Evolutionary conservation across 2,329 filamentous ascomycete species (phyloP), one percentile per base, ranked within the genome.

Genomic region (Thyridium curvatum): DNA sequence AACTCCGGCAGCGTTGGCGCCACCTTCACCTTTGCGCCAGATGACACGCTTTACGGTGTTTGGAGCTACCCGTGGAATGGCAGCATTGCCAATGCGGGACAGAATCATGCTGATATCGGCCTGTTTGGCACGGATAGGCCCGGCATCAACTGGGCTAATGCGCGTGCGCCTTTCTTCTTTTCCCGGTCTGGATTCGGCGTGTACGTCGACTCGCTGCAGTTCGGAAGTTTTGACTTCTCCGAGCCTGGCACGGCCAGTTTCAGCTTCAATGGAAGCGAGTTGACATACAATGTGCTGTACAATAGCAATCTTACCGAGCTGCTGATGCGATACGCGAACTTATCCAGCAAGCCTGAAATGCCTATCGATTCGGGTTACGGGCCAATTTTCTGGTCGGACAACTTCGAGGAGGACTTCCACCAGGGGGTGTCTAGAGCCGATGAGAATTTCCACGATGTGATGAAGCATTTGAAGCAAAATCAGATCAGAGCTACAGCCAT

Each of bases 351-450:
- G 14, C 51, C 49, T 29, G 46, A 52, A 35, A 54, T 60, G 46
- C 58, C 56, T 3, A 49, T 55, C 7, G 56, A 58, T 28, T 51
- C 52, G 12, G 52, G 51, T 8, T 52, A 56, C 17, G 56, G 59
- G 2, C 59, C 58, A 4, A 58, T 52, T 12, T 58, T 62, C 41
- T 62, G 53, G 55, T 53, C 48, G 18, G 58, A 60, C 44, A 49
- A 60, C 32, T 59, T 59, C 39, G 51, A 55, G 17, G 42, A 49
- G 33, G 56, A 60, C 38, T 59, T 60, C 40, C 54, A 59, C 39
- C 54, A 47, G 8, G 44, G 38, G 29, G 55, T 60, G 1, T 41
- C 40, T 12, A 60, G 57, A 43, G 55, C 55, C 0, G 46, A 56
- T 35, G 55, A 58, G 38, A 60, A 60, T 38, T 54, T 55, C 40